Base-by-base conservation (phyloP, 495 filamentous ascomycete species). In the Xylaria sp. region DNA sequence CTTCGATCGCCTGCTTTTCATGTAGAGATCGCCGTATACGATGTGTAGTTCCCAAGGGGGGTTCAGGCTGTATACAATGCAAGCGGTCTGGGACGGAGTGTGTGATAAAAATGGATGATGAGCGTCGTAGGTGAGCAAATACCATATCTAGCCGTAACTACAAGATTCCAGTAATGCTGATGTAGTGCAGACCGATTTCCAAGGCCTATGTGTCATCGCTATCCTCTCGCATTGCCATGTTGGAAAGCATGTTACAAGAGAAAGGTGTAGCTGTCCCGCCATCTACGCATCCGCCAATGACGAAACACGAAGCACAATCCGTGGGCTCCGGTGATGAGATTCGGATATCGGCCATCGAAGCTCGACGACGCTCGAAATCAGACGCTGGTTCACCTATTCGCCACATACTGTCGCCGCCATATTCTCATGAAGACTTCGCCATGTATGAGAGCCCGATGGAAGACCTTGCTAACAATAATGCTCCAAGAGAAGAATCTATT, bases 61-160 rank as follows among this genome's bases (percentile, higher is more conserved):
- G 84, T 52, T 77, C 79, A n/a, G 82, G 82, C 67, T 88, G 86
- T 73, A 82, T 80, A 35, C 85, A 87, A 73, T 88, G 86, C 74
- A 85, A 84, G 73, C 76, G 83, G 40, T 82, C 83, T 4, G 83
- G 85, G 53, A 78, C 82, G 40, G 79, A 84, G 53, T 88, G 86
- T 71, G 78, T 88, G 43, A 88, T 88, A 72, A 86, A 84, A 73
- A 87, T 87, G 73, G 86, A 88, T 72, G 86, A 88, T 73, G 85
- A 88, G 74, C 76, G 86, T 52, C 73, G 86, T 71, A 76, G 84
- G 85, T 85, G 70, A 53, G 79, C 76, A 41, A 55, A 41, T 33
- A n/a, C 14, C n/a, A 52, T 31, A 44, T 19, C 15, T 55, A 17
- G 2, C 35, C 17, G 14, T 31, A 7, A 52, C 21, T 9, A 40